phyloP scores from a whole-genome alignment of 768 basidiomycete species.

The Amanita phalloides region DNA sequence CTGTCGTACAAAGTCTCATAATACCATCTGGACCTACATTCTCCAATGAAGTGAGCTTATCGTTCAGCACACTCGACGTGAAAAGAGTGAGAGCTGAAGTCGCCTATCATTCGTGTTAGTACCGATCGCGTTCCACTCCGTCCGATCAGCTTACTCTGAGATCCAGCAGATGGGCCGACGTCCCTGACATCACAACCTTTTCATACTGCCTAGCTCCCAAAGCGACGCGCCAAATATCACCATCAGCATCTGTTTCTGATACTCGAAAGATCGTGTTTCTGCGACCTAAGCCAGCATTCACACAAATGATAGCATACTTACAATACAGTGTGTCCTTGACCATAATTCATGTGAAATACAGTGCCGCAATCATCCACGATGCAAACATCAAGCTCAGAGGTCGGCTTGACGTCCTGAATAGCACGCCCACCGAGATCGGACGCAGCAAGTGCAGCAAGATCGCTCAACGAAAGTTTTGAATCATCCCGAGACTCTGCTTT shows the following conservation, averaged over 20 bases:
- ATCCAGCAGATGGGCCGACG: constrained; percentile 35
- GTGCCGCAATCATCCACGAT: constrained; percentile 40
- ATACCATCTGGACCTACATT: constrained; percentile 29
- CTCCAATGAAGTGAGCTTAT: constrained; percentile 47
- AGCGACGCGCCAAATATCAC: constrained; percentile 45
- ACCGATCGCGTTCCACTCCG: not conserved
- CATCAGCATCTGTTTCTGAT: constrained; percentile 8
- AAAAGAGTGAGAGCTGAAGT: constrained; percentile 21
- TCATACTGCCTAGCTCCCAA: constrained; percentile 20
- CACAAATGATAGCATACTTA: constrained; percentile 17
- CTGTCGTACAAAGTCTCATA: constrained; percentile 48
- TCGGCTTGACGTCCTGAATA: constrained; percentile 37
- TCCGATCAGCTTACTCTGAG: constrained; percentile 35
- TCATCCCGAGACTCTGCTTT: not conserved
- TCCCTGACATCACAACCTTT: constrained; percentile 39
- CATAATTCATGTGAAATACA: constrained; percentile 36
- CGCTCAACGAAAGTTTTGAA: constrained; percentile 11
- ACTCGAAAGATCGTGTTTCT: constrained; percentile 9
- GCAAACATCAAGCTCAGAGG: constrained; percentile 22
- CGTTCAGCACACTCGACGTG: constrained; percentile 18
- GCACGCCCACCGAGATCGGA: constrained; percentile 28
- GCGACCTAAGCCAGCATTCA: not conserved
- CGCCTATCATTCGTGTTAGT: constrained; percentile 16
- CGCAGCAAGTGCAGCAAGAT: constrained; percentile 26
- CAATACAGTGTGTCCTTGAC: constrained; percentile 27